These are phyloP conservation scores for Pythium folliculosum DNA, from an alignment of 352 stramenopile genomes.

Conservation along the genomic window DNA sequence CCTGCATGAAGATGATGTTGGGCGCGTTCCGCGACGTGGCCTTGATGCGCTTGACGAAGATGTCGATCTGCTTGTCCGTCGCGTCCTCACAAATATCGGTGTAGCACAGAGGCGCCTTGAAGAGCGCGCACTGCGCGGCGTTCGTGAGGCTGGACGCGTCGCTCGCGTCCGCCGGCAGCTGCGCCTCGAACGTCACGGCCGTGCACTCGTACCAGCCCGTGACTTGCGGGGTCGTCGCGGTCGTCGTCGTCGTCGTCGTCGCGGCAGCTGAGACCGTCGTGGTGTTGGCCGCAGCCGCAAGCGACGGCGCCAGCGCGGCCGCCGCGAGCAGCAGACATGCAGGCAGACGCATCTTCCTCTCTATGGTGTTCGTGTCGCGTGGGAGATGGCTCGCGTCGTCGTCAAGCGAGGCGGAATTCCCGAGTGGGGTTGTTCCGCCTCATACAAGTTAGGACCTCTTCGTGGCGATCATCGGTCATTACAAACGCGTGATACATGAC, in stretches of 20 bases:
- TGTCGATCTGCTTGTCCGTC: slow-evolving; percentile 36
- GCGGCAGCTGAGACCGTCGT: neutral
- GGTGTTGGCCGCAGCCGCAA: neutral
- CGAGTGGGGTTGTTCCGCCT: neutral
- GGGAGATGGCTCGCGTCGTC: too few species aligned
- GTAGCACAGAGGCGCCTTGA: slow-evolving; percentile 46
- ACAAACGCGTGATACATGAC: neutral
- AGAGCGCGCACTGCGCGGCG: slow-evolving; percentile 39
- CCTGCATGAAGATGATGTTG: slow-evolving; percentile 27
- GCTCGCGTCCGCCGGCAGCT: slow-evolving; percentile 13
- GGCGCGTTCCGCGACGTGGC: slow-evolving; percentile 2
- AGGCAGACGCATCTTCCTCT: neutral
- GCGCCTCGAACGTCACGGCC: slow-evolving; percentile 19
- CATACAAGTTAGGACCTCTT: too few species aligned
- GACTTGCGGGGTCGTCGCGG: slow-evolving; percentile 8
- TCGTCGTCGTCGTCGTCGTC: neutral
- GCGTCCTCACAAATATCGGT: slow-evolving; percentile 32
- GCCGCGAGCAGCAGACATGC: slow-evolving; percentile 11
- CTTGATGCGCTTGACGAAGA: slow-evolving; percentile 47
- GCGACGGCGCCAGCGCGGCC: neutral
- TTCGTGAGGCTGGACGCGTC: slow-evolving; percentile 4
- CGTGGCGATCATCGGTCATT: slow-evolving; percentile 3
- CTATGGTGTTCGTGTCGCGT: neutral
- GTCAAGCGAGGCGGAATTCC: neutral
- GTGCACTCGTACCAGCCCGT: slow-evolving; percentile 55